phyloP scores from a whole-genome alignment of 2,329 filamentous ascomycete species.

The Fusarium concolor region DNA sequence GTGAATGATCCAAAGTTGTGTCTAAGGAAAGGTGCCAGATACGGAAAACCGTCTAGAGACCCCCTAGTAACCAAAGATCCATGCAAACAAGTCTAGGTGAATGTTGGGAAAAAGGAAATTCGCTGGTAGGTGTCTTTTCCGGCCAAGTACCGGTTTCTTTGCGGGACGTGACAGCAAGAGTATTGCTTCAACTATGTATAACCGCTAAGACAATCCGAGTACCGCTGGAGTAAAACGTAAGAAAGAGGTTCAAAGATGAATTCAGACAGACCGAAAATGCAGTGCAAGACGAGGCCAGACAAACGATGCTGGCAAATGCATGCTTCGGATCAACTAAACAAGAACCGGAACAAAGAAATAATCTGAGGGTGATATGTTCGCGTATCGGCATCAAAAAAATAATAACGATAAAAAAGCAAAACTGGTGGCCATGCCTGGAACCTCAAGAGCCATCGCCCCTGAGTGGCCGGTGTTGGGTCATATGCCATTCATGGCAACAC shows the following conservation, averaged over 20 bases:
- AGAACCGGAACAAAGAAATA: constrained; percentile 49
- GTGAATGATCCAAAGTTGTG: constrained; percentile 51
- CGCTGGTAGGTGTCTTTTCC: constrained; percentile 44
- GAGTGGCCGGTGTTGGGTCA: constrained; percentile 25
- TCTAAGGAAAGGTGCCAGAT: constrained; percentile 47
- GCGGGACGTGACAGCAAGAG: not conserved
- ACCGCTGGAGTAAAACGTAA: constrained; percentile 34
- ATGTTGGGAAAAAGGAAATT: constrained; percentile 44
- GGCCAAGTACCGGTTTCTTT: constrained; percentile 16
- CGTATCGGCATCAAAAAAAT: constrained; percentile 47
- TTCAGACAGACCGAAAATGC: constrained; percentile 48
- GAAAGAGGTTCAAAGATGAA: constrained; percentile 45
- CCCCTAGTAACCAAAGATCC: constrained; percentile 47
- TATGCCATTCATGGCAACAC: constrained; percentile 1
- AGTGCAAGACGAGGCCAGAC: constrained; percentile 45
- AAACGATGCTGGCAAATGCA: constrained; percentile 47
- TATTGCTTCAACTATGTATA: not conserved
- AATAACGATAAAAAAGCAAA: constrained; percentile 43
- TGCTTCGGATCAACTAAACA: constrained; percentile 48
- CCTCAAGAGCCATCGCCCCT: constrained; percentile 15
- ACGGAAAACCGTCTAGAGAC: constrained; percentile 44
- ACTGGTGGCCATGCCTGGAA: constrained; percentile 18
- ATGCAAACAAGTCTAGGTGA: constrained; percentile 49
- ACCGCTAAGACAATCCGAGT: constrained; percentile 15
- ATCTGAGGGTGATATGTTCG: constrained; percentile 45